Base-by-base conservation (phyloP, 371 early-diverging fungal genomes). In the Mortierella sp. region DNA sequence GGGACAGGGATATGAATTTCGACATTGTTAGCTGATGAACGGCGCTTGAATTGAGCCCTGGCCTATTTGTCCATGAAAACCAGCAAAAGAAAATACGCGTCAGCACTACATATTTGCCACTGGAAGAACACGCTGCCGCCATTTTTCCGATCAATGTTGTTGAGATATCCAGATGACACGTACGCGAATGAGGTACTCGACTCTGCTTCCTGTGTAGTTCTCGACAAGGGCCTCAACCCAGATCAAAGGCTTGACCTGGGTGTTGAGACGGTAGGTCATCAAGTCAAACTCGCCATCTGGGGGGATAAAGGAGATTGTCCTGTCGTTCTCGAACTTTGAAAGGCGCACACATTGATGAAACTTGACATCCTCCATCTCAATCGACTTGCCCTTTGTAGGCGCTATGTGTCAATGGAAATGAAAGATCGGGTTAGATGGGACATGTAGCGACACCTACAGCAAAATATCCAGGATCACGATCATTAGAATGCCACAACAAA, bases 221-320 rank as follows among this genome's bases (percentile, higher is more conserved):
- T 99, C 99, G 18, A 98, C 95, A 18, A 97, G 91, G 8, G 97
- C 96, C 88, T 99, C 99, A 75, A 97, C 96, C 96, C 97, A 96
- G 79, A 99, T 97, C 60, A 99, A 90, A 35, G 99, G 99, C 85
- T 98, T 99, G 38, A 98, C 97, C 88, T 96, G 96, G 7, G 99
- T 96, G 87, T 96, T 97, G 70, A 99, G 90, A 21, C 99, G 97
- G 90, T 99, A 99, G 63, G 96, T 96, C 99, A 99, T 99, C 87
- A 99, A 91, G 89, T 99, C 99, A 89, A 99, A 99, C 88, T 98
- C 99, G 74, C 99, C 99, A 91, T 99, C 99, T 14, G 99, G 99
- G 38, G 99, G 99, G 77, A 99, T 98, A 89, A 98, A 99, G 49
- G 97, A 97, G 77, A 99, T 99, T 8, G 99, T 98, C 71, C 99